Evolutionary conservation across 2,329 filamentous ascomycete genomes (phyloP).

Genomic region (Colletotrichum siamense): DNA sequence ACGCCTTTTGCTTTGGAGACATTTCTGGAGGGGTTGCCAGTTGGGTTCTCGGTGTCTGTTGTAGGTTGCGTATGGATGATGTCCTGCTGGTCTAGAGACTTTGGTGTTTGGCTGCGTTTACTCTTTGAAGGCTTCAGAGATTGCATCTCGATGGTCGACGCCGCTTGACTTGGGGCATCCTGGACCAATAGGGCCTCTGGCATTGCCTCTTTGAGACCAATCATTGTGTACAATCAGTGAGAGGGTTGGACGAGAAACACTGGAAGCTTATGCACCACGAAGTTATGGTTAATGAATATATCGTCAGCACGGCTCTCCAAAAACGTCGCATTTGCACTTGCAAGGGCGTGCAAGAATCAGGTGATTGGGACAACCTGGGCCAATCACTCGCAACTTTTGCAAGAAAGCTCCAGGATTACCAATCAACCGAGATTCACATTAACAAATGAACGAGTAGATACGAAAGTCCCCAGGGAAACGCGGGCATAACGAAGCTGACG

Average conservation of each 20-base stretch:
- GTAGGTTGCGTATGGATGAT: background rate
- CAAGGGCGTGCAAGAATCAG: background rate
- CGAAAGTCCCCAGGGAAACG: background rate
- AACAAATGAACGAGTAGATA: background rate
- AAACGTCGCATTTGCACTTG: background rate
- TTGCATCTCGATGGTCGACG: background rate
- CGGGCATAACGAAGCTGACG: background rate
- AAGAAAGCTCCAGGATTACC: background rate
- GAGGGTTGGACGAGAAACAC: background rate
- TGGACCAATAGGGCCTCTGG: background rate
- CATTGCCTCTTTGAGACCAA: background rate
- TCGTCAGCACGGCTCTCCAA: background rate
- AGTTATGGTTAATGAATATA: background rate
- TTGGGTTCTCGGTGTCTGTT: background rate
- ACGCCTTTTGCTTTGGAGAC: constrained; percentile 31
- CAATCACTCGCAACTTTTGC: background rate
- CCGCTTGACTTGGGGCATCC: background rate
- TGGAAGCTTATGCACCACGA: background rate
- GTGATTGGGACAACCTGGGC: background rate
- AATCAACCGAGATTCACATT: background rate
- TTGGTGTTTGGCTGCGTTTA: background rate
- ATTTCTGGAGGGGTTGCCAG: background rate
- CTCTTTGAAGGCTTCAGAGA: background rate
- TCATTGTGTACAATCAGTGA: background rate
- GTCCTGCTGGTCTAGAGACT: background rate